Percentiles rank a stretch among this genome's conserved stretches.
phyloP scores from a whole-genome alignment of 257 asterid genomes.

The Handroanthus guayacan region DNA sequence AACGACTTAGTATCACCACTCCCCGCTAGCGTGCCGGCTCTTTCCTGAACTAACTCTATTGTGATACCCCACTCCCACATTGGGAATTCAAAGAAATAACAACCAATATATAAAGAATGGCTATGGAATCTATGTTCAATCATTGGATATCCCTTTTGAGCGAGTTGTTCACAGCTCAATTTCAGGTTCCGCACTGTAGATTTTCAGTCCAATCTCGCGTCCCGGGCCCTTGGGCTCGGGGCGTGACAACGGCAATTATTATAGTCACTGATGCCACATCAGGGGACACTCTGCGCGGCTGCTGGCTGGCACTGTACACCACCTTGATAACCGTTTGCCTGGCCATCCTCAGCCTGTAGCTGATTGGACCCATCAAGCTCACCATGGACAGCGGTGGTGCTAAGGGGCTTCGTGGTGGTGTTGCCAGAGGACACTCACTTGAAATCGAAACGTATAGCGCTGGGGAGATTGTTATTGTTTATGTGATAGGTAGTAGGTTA shows the following conservation, averaged over 20 bases:
- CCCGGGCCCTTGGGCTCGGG: too few species aligned
- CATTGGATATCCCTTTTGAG: too few species aligned
- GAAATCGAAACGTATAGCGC: slow-evolving; percentile 72
- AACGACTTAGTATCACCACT: too few species aligned
- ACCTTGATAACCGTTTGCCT: slow-evolving; percentile 59
- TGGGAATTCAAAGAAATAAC: too few species aligned
- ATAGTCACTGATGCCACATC: slow-evolving; percentile 69
- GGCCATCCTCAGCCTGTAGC: slow-evolving; percentile 62
- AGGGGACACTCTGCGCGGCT: slow-evolving; percentile 72
- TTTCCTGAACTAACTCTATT: too few species aligned
- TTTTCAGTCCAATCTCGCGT: too few species aligned
- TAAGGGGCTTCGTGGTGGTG: slow-evolving; percentile 61
- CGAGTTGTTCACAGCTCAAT: too few species aligned
- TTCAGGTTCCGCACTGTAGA: too few species aligned
- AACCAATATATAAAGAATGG: too few species aligned
- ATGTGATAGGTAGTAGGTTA: slow-evolving; percentile 64
- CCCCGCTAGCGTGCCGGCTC: too few species aligned
- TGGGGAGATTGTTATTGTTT: slow-evolving; percentile 83
- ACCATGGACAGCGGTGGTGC: slow-evolving; percentile 57
- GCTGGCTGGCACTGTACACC: slow-evolving; percentile 72
- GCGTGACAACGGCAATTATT: slow-evolving; percentile 51
- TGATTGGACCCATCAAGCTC: slow-evolving; percentile 63
- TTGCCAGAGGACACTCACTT: slow-evolving; percentile 71
- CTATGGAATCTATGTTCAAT: too few species aligned
- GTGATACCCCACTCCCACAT: too few species aligned